Conservation (phyloP, 1,284 basidiomycete genomes). For the Trametes versicolor region DNA sequence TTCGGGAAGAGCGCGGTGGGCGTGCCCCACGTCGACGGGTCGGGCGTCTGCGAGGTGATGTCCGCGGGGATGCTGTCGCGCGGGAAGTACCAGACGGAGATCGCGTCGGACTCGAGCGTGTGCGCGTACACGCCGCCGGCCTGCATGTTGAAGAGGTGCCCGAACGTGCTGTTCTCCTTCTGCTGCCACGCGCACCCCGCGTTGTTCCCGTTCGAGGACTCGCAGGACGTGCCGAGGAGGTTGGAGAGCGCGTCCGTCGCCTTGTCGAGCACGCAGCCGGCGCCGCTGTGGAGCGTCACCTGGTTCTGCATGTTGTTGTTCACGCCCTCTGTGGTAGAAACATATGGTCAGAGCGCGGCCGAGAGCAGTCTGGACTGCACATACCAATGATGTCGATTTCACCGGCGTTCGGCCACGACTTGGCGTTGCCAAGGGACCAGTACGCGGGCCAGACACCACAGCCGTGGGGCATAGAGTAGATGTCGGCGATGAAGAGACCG, state of each 20-base stretch:
- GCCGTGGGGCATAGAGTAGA: constrained; percentile 79
- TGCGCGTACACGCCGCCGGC: constrained; percentile 84
- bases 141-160: constrained; percentile 71
- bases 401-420: constrained; percentile 77
- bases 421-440: constrained; percentile 60
- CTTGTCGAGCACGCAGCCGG: constrained; percentile 60
- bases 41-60: constrained; percentile 64
- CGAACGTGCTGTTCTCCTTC: constrained; percentile 64
- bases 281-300: constrained; percentile 73
- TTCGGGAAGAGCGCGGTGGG: constrained; percentile 75
- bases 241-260: constrained; percentile 44
- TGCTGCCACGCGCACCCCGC: constrained; percentile 75
- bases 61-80: constrained; percentile 75
- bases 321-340: constrained; percentile 59
- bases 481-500: constrained; percentile 85
- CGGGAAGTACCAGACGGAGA: constrained; percentile 84
- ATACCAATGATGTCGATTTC: constrained; percentile 48
- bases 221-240: constrained; percentile 56
- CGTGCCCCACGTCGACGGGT: constrained; percentile 72
- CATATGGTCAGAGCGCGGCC: constrained; percentile 1
- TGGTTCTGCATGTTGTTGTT: constrained; percentile 68
- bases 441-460: constrained; percentile 88
- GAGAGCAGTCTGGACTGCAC: constrained; percentile 18
- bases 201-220: constrained; percentile 59
- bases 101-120: constrained; percentile 72